phyloP scores from a whole-genome alignment of 78 protist genomes.

The Tieghemostelium lacteum region DNA sequence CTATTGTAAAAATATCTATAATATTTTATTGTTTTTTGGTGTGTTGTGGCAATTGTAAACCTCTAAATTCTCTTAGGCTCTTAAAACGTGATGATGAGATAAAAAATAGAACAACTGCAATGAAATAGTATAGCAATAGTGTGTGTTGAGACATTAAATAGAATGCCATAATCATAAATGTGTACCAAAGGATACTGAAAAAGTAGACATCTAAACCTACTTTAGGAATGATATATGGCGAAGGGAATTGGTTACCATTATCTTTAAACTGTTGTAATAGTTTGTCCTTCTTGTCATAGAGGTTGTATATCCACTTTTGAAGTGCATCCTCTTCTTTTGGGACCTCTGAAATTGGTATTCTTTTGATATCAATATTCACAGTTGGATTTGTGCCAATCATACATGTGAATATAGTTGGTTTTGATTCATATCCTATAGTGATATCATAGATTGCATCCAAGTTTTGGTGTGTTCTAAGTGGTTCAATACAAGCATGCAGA shows the following conservation, averaged over 20 bases:
- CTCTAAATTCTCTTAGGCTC: background rate
- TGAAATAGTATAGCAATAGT: background rate
- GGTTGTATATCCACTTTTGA: conserved; percentile 47
- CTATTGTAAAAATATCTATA: no score
- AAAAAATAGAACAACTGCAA: background rate
- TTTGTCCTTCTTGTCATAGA: conserved; percentile 43
- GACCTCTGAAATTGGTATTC: conserved; percentile 17
- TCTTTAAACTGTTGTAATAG: conserved; percentile 25
- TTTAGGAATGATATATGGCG: no score
- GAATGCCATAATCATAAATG: no score
- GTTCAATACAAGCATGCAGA: conserved; percentile 38
- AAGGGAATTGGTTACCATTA: background rate
- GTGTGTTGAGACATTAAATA: no score
- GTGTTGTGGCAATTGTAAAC: conserved; percentile 15
- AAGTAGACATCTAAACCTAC: no score
- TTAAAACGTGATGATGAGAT: conserved; percentile 7
- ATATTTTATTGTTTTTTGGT: no score
- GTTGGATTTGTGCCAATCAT: conserved; percentile 38
- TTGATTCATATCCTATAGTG: conserved; percentile 53
- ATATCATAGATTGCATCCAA: conserved; percentile 46
- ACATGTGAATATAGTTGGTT: conserved; percentile 51
- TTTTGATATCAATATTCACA: conserved; percentile 21
- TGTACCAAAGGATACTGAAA: no score
- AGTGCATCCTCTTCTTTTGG: conserved; percentile 35
- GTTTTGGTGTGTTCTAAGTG: conserved; percentile 8